phyloP scores from a whole-genome alignment of 2,329 filamentous ascomycete species.

The Neoascochyta sp. region DNA sequence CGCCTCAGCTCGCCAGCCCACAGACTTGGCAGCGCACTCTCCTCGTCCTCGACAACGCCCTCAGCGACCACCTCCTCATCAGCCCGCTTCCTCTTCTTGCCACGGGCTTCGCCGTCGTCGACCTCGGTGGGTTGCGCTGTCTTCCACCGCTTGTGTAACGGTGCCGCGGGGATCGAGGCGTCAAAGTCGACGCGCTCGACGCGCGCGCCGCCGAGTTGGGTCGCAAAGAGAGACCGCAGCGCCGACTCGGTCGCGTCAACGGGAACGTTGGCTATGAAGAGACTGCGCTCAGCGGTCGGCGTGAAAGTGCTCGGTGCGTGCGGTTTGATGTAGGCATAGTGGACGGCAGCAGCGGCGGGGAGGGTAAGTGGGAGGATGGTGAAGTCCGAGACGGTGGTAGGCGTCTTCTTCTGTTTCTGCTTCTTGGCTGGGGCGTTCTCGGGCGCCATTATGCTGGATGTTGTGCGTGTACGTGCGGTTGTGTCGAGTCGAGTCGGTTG shows the following conservation, averaged over 20 bases:
- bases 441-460: conserved; percentile 16
- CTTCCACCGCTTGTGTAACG: conserved; percentile 50
- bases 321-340: conserved; percentile 82
- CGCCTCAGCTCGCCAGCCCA: conserved; percentile 69
- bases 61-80: conserved; percentile 37
- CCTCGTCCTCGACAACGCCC: conserved; percentile 53
- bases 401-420: conserved; percentile 14
- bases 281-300: conserved; percentile 68
- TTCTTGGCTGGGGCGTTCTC: conserved; percentile 11
- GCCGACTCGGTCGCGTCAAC: conserved; percentile 75
- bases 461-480: neutral
- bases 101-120: conserved; percentile 35
- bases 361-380: conserved; percentile 65
- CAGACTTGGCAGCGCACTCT: conserved; percentile 61
- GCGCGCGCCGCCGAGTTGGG: conserved; percentile 70
- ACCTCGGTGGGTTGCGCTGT: conserved; percentile 26
- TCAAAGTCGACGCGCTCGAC: conserved; percentile 79
- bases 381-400: conserved; percentile 56
- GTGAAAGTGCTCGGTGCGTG: conserved; percentile 66
- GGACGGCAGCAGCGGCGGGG: conserved; percentile 46
- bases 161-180: conserved; percentile 22
- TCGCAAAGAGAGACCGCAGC: conserved; percentile 70
- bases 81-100: conserved; percentile 56
- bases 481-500: conserved; percentile 4
- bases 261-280: conserved; percentile 90